Evolutionary conservation across 2,329 filamentous ascomycete species (phyloP), one percentile per base, ranked within the genome.

Genomic region (Microcyclosporella mali): DNA sequence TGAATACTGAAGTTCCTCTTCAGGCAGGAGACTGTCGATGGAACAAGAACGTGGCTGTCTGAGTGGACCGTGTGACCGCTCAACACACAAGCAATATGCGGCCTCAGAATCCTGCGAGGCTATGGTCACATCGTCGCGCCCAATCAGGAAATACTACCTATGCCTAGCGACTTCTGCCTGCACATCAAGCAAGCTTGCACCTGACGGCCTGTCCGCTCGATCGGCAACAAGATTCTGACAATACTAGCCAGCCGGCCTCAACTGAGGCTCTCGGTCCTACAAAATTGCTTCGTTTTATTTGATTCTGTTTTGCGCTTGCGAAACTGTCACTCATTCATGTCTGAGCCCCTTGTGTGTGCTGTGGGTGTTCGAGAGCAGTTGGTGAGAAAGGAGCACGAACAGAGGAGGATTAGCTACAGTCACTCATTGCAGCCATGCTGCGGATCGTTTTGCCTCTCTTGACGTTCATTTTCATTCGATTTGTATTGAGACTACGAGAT

Each of bases 221-320:
- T 9, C n/a, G n/a, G n/a, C n/a, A n/a, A n/a, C 11, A 18, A 17
- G 37, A 32, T 28, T 40, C 30, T 16, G 28, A 7, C 37, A 40
- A 17, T 3, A 17, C 28, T 17, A 19, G 27, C 15, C 10, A 19
- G 15, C 15, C 15, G 7, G 17, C 9, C 29, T 11, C 36, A 14
- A 31, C 36, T 15, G 25, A 19, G 17, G 21, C 21, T 6, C 11
- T 11, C n/a, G 33, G 14, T 34, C 31, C 21, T 25, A 19, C 40
- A 19, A 30, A 15, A 33, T 39, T 39, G 21, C 36, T 40, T 31
- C 36, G 36, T 35, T 35, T 34, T 37, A 11, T 21, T 39, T 40
- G 25, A 27, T 21, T 21, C 14, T 21, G 30, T 17, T 21, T 25
- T 30, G 7, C 21, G 21, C 41, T 44, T n/a, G n/a, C n/a, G n/a